phyloP scores from a whole-genome alignment of 208 protist species.

The Trypanosomatidae sp. region DNA sequence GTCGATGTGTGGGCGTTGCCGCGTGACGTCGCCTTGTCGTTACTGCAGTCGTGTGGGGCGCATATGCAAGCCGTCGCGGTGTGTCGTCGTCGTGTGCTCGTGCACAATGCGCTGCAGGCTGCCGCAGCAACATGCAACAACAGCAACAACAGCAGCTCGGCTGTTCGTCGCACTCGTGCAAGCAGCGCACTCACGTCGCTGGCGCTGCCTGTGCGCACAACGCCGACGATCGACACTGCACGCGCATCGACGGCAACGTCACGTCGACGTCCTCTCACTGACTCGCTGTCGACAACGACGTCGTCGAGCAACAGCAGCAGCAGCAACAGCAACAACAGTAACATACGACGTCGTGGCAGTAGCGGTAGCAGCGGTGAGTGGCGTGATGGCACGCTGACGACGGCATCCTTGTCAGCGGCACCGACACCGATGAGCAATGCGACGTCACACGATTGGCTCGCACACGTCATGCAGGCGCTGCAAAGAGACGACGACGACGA shows the following conservation, averaged over 20 bases:
- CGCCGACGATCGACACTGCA: too few relatives aligned
- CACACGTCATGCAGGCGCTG: background rate
- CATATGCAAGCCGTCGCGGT: constrained; percentile 61
- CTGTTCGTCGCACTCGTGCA: too few relatives aligned
- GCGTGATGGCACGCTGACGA: background rate
- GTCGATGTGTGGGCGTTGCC: constrained; percentile 63
- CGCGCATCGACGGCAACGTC: too few relatives aligned
- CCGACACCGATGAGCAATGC: background rate
- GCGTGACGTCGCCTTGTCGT: constrained; percentile 15
- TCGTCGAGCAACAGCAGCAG: background rate
- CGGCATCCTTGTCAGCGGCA: background rate
- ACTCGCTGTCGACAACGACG: too few relatives aligned
- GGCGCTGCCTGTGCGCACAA: too few relatives aligned
- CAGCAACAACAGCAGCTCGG: too few relatives aligned
- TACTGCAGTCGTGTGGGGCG: constrained; percentile 27
- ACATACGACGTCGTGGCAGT: too few relatives aligned
- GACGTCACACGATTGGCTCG: background rate
- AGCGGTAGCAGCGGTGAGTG: background rate
- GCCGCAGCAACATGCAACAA: background rate
- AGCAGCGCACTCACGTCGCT: too few relatives aligned
- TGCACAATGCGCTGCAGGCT: background rate
- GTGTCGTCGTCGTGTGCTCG: constrained; percentile 23
- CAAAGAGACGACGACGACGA: too few relatives aligned
- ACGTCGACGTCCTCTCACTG: background rate
- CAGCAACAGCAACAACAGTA: constrained; percentile 1